Evolutionary conservation across 202 grass and related monocot genomes (phyloP), one percentile per base, ranked within the genome.

Genomic region (Schoenoplectus triqueter): DNA sequence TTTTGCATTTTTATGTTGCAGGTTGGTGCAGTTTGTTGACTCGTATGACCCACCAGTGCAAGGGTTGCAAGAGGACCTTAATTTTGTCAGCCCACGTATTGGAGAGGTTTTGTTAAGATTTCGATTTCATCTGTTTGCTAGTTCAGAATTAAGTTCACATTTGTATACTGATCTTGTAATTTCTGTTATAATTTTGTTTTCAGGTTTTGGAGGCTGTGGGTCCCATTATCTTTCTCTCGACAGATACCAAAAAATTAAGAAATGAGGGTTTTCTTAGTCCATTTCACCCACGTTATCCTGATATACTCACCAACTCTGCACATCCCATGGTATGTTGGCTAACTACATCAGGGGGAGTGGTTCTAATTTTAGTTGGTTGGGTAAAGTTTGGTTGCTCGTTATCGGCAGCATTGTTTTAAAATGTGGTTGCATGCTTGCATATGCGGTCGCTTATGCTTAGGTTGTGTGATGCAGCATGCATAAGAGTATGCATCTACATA

Each of bases 191-290:
- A 78, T 92, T 87, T 41, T 64, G 69, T 73, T 45, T 80, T 86
- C 88, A 98, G 95, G 95, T 98, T 49, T 67, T 98, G 86, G 95
- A 98, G 84, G 92, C 95, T 79, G 92, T 98, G 82, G 95, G 92
- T 3, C 95, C 95, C 46, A 95, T 95, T 87, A 95, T 98, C 68
- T 98, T 98, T 86, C 95, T 98, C 88, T 98, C 95, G 54, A 98
- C 88, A 40, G 95, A 98, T 93, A 98, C 95, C 64, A 98, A 90
- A 70, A 98, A 98, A 78, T 86, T 98, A 86, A 90, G 92, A 95
- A 98, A 98, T 89, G 95, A 98, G 82, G 95, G 95, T 52, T 98
- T 95, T 89, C 88, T 98, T n/a, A 98, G 95, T 84, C 95, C 95
- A 80, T 98, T 98, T 85, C 95, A 98, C 72, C 95, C 95, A 15